Evolutionary conservation across 1,139 yeast species (phyloP).

Genomic region (Protomyces macrosporus): DNA sequence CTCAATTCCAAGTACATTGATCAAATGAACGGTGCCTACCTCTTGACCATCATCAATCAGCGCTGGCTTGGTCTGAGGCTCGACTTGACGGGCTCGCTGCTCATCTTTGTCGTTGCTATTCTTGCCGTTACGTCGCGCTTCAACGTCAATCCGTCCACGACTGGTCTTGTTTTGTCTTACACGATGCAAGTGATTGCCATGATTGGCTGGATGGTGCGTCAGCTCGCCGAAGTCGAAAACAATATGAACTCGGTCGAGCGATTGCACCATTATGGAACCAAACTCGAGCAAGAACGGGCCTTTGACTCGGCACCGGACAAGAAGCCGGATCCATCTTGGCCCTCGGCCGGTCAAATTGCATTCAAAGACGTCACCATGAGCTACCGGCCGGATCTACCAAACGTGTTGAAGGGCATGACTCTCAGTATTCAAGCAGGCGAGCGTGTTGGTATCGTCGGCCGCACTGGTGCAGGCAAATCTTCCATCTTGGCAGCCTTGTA

Average conservation of each 20-base stretch:
- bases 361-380: conserved; percentile 58
- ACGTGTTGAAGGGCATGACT: conserved; percentile 56
- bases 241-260: conserved; percentile 86
- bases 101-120: conserved; percentile 49
- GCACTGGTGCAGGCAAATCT: conserved; percentile 77
- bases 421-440: conserved; percentile 49
- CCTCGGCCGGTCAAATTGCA: conserved; percentile 50
- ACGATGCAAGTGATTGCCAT: conserved; percentile 29
- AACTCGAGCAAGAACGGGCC: conserved; percentile 60
- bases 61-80: conserved; percentile 71
- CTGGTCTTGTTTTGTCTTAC: conserved; percentile 66
- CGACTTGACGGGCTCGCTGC: conserved; percentile 49
- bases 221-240: conserved; percentile 66
- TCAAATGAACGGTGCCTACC: conserved; percentile 67
- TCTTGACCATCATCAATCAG: conserved; percentile 61
- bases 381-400: conserved; percentile 71
- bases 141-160: conserved; percentile 56
- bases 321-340: conserved; percentile 60
- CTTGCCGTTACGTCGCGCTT: conserved; percentile 63
- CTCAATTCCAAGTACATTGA: conserved; percentile 52
- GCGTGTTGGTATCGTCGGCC: conserved; percentile 69
- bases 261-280: conserved; percentile 62
- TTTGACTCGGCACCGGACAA: conserved; percentile 49
- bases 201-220: conserved; percentile 41
- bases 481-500: conserved; percentile 63